These are phyloP conservation scores for Sphaerosporella brunnea DNA, from an alignment of 495 filamentous ascomycete species.

Conservation along the genomic window DNA sequence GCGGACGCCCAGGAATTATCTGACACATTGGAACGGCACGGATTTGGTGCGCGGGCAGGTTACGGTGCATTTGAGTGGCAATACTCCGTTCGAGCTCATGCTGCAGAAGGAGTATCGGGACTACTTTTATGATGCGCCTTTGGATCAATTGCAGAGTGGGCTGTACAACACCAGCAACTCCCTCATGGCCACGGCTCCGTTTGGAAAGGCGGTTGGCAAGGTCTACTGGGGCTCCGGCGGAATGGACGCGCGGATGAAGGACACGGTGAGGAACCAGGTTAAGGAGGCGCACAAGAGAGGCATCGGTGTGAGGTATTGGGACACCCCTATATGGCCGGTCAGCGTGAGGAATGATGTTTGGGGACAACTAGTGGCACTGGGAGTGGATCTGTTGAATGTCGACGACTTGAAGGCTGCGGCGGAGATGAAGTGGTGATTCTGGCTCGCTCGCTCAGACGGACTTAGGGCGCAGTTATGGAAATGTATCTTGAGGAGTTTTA, in stretches of 20 bases:
- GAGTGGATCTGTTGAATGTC: constrained; percentile 57
- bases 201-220: constrained; percentile 30
- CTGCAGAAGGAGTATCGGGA: constrained; percentile 33
- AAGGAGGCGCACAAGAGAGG: constrained; percentile 54
- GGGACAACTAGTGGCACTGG: constrained; percentile 51
- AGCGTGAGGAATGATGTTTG: constrained; percentile 56
- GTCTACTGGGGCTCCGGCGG: constrained; percentile 29
- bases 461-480: too few species aligned
- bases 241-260: constrained; percentile 37
- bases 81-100: constrained; percentile 49
- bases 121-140: constrained; percentile 33
- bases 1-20: constrained; percentile 44
- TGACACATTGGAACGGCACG: constrained; percentile 37
- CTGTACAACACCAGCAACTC: constrained; percentile 14
- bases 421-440: constrained; percentile 11
- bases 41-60: constrained; percentile 35
- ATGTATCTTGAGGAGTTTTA: too few species aligned
- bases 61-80: constrained; percentile 66
- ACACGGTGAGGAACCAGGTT: constrained; percentile 45
- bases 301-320: constrained; percentile 64
- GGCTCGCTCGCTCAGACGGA: too few species aligned
- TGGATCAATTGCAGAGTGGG: constrained; percentile 19
- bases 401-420: constrained; percentile 44
- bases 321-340: constrained; percentile 58
- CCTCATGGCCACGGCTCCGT: constrained; percentile 29